These are phyloP conservation scores for Cantharellus anzutake DNA, from an alignment of 768 basidiomycete species.

Conservation along the genomic window DNA sequence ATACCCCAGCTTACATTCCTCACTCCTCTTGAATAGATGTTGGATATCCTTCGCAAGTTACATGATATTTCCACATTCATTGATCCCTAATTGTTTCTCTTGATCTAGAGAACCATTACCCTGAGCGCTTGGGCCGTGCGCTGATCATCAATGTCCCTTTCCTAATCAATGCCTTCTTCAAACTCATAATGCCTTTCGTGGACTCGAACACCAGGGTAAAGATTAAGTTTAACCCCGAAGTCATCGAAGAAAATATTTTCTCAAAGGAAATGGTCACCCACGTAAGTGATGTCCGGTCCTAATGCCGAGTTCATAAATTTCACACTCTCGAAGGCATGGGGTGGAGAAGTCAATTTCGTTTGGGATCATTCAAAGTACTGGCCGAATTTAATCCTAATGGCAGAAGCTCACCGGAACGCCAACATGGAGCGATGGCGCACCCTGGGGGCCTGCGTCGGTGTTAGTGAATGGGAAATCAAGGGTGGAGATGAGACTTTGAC, in stretches of 20 bases:
- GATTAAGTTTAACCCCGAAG: constrained; percentile 22
- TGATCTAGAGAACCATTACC: constrained; percentile 12
- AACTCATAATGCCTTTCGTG: constrained; percentile 59
- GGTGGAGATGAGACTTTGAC: constrained; percentile 5
- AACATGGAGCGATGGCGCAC: constrained; percentile 45
- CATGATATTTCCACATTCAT: constrained; percentile 4
- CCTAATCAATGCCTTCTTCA: constrained; percentile 54
- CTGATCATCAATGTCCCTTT: constrained; percentile 70
- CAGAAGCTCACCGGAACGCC: constrained; percentile 27
- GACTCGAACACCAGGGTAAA: constrained; percentile 58
- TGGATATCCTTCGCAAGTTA: constrained; percentile 16
- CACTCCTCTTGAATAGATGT: background rate
- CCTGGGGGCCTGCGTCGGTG: constrained; percentile 48
- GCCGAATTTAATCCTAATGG: constrained; percentile 38
- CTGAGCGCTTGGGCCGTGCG: constrained; percentile 56
- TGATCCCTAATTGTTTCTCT: background rate
- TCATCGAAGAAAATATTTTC: constrained; percentile 49
- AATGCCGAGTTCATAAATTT: background rate
- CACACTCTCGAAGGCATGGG: constrained; percentile 9
- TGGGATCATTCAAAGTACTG: constrained; percentile 66
- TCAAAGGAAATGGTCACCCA: constrained; percentile 44
- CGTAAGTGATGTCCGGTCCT: constrained; percentile 25
- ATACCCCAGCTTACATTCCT: background rate
- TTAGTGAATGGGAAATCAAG: constrained; percentile 70
- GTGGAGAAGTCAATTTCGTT: constrained; percentile 43